Evolutionary conservation across 495 filamentous ascomycete species (phyloP).

Genomic region (Aspergillus nanangensis): DNA sequence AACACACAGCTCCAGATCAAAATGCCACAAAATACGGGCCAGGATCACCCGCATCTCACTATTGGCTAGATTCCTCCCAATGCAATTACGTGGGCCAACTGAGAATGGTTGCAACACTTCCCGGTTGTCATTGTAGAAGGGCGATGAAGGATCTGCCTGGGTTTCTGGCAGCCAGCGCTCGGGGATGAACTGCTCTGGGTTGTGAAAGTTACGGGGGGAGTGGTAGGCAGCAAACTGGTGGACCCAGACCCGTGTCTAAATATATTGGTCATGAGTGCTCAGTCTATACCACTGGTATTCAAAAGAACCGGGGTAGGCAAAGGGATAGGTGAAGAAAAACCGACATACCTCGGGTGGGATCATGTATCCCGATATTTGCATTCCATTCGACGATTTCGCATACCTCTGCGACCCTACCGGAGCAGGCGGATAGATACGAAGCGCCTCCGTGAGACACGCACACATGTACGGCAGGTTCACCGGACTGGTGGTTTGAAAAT

Average conservation of each 20-base stretch:
- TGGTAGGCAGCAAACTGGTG: background rate
- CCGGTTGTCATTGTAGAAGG: constrained; percentile 6
- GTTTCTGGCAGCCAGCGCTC: constrained; percentile 3
- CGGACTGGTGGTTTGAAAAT: constrained; percentile 26
- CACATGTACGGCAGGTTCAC: constrained; percentile 29
- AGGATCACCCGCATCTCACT: constrained; percentile 8
- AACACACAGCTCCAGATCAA: constrained; percentile 9
- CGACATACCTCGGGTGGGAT: background rate
- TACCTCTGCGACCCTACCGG: constrained; percentile 19
- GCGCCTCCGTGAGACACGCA: constrained; percentile 24
- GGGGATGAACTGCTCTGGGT: constrained; percentile 1
- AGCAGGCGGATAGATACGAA: constrained; percentile 30
- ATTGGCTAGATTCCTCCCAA: constrained; percentile 17
- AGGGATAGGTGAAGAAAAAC: no score
- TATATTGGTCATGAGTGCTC: no score
- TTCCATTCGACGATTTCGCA: background rate
- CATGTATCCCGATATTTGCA: background rate
- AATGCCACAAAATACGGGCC: constrained; percentile 11
- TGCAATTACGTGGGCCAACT: constrained; percentile 7
- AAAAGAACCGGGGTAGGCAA: no score
- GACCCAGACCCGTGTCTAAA: constrained; percentile 1
- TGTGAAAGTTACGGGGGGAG: background rate
- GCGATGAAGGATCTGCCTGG: background rate
- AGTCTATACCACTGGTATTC: no score
- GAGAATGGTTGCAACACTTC: constrained; percentile 8